phyloP scores from a whole-genome alignment of 768 basidiomycete genomes.

The Suillus discolor region DNA sequence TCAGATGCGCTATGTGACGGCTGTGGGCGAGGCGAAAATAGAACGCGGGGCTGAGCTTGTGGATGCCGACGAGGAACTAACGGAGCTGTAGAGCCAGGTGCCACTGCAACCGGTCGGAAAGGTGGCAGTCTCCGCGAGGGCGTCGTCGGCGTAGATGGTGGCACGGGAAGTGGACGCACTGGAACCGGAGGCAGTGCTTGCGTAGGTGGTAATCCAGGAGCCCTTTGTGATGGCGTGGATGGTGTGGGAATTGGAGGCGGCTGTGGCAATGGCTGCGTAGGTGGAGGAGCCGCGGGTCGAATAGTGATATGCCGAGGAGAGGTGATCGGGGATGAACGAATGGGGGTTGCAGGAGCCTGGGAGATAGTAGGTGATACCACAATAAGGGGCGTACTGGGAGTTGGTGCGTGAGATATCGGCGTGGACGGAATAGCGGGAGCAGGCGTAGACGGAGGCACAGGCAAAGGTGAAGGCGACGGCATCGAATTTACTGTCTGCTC shows the following conservation, averaged over 20 bases:
- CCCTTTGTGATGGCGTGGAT: constrained; percentile 5
- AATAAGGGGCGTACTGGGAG: constrained; percentile 23
- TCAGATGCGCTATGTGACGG: constrained; percentile 5
- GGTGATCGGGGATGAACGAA: constrained; percentile 13
- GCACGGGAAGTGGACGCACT: constrained; percentile 5
- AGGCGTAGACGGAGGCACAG: constrained; percentile 14
- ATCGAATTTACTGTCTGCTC: constrained; percentile 13
- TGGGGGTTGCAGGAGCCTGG: not conserved
- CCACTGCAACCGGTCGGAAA: constrained; percentile 9
- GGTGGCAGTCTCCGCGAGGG: not conserved
- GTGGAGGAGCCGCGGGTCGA: constrained; percentile 33
- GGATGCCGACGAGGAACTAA: not conserved
- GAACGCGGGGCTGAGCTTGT: constrained; percentile 22
- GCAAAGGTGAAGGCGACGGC: constrained; percentile 15
- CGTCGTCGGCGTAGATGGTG: constrained; percentile 1
- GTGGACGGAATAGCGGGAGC: constrained; percentile 5
- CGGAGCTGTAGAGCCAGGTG: constrained; percentile 20
- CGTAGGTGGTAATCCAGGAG: not conserved
- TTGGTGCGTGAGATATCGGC: constrained; percentile 16
- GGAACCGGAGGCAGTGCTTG: constrained; percentile 8
- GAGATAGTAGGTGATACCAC: constrained; percentile 13
- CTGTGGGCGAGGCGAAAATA: constrained; percentile 19
- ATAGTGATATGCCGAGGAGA: constrained; percentile 31
- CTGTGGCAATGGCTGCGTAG: constrained; percentile 33
- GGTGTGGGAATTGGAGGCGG: constrained; percentile 23